Base-by-base conservation (phyloP, 1,284 basidiomycete species). In the Cutaneotrichosporon spelunceum region DNA sequence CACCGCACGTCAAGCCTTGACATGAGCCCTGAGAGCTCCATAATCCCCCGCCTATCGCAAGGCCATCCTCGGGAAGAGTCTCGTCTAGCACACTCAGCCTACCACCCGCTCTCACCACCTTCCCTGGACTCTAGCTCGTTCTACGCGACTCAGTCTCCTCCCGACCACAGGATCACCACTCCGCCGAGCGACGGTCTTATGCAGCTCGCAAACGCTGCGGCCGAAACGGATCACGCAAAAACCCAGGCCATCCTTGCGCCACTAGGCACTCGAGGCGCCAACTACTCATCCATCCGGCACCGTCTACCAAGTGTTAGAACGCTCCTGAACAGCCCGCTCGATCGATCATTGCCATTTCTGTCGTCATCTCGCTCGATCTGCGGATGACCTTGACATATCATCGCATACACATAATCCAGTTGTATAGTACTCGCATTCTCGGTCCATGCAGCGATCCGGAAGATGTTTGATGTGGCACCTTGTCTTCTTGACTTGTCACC, bases 201-300 rank as follows among this genome's bases (percentile, higher is more conserved):
- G 52, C 52, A 53, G 34, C 52, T 53, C 21, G 52, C 52, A 9
- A 34, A 39, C 33, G 52, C 52, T 10, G 52, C 52, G 10, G 52
- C 52, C 3, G 33, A 39, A 23, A 21, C 23, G 29, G 48, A 50
- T 27, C 52, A 39, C 29, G 33, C 34, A 21, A 53, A 53, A 13
- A 33, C 21, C 3, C 21, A 11, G 4, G 21, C 24, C 34, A 3
- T 34, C 8, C 19, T 24, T 30, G 24, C 29, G 8, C 34, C 21
- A 53, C 24, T 16, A 27, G 13, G 19, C 36, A 27, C 10, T 14
- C 48, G 27, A 8, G 7, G 13, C 33, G n/a, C 33, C 10, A 19
- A 33, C 5, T 53, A 8, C 52, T 7, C 33, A 4, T 21, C 21
- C 33, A 23, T 9, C 23, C 52, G 21, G 9, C 52, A 23, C 19